Evolutionary conservation across 176 grass and related monocot species (phyloP).

Genomic region (Lolium rigidum): DNA sequence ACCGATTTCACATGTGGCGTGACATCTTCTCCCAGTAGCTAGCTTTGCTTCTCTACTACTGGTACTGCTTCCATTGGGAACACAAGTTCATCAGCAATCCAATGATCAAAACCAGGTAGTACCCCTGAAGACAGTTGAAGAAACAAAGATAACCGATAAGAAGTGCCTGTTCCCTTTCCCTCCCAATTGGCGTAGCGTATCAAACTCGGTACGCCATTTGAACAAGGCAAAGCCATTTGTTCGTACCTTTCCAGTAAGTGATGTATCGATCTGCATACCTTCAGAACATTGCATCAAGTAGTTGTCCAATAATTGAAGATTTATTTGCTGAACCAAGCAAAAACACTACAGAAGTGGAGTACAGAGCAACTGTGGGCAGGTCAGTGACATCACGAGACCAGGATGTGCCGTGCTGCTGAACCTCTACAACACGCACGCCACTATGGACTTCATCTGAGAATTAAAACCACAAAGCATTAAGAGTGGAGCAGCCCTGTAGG

Average conservation of each 20-base stretch:
- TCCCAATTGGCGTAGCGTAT: background rate
- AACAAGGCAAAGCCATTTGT: background rate
- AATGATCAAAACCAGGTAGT: background rate
- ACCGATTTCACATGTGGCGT: background rate
- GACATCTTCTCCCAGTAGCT: background rate
- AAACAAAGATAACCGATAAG: background rate
- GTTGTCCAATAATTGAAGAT: background rate
- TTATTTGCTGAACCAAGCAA: background rate
- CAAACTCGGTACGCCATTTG: background rate
- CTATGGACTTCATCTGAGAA: slow-evolving; percentile 66
- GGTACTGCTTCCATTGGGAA: background rate
- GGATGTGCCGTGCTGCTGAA: slow-evolving; percentile 30
- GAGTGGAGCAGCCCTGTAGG: background rate
- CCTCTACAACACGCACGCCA: slow-evolving; percentile 46
- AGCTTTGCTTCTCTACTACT: background rate
- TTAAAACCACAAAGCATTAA: background rate
- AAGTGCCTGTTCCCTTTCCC: background rate
- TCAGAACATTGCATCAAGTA: background rate
- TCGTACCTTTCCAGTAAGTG: background rate
- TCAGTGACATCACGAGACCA: slow-evolving; percentile 52
- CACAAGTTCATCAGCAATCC: background rate
- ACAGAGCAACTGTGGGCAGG: background rate
- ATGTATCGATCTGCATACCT: background rate
- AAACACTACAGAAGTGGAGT: background rate
- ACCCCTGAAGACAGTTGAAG: background rate